Conservation (phyloP, 768 basidiomycete species). For the Mycena vitilis region DNA sequence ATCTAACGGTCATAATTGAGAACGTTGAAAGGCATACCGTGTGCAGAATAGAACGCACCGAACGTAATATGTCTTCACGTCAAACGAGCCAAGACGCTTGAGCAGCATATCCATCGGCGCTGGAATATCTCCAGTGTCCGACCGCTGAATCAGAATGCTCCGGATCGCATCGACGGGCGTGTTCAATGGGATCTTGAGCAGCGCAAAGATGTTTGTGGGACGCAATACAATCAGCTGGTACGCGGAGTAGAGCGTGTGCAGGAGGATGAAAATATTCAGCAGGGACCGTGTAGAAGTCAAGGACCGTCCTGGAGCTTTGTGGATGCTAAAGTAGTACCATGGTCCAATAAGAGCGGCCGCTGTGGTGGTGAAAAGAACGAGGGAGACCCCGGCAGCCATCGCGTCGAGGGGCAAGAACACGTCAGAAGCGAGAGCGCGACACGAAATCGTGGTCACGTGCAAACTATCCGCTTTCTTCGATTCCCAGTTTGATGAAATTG, state of each 20-base stretch:
- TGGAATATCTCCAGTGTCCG: constrained; percentile 57
- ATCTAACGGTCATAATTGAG: constrained; percentile 51
- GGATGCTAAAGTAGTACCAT: constrained; percentile 33
- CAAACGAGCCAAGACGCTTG: constrained; percentile 65
- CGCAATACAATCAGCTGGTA: constrained; percentile 58
- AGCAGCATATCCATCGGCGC: constrained; percentile 63
- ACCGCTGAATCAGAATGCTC: constrained; percentile 54
- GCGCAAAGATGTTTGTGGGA: constrained; percentile 72
- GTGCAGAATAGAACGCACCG: constrained; percentile 52
- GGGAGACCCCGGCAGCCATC: constrained; percentile 36
- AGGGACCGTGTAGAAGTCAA: constrained; percentile 38
- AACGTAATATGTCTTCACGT: constrained; percentile 68
- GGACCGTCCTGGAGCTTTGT: constrained; percentile 27
- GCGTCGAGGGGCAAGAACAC: constrained; percentile 25
- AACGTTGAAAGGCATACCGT: not conserved
- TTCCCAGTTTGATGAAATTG: not conserved
- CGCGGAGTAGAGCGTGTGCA: constrained; percentile 64
- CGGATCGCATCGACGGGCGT: constrained; percentile 65
- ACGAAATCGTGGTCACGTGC: constrained; percentile 5
- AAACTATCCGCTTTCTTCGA: not conserved
- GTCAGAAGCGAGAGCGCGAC: not conserved
- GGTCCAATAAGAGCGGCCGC: constrained; percentile 24
- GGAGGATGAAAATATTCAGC: constrained; percentile 54
- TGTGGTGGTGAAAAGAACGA: constrained; percentile 26
- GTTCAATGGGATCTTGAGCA: constrained; percentile 65